These are phyloP conservation scores for Ceratorhiza oryzae-sativae DNA, from an alignment of 1,284 basidiomycete species.

Conservation along the genomic window DNA sequence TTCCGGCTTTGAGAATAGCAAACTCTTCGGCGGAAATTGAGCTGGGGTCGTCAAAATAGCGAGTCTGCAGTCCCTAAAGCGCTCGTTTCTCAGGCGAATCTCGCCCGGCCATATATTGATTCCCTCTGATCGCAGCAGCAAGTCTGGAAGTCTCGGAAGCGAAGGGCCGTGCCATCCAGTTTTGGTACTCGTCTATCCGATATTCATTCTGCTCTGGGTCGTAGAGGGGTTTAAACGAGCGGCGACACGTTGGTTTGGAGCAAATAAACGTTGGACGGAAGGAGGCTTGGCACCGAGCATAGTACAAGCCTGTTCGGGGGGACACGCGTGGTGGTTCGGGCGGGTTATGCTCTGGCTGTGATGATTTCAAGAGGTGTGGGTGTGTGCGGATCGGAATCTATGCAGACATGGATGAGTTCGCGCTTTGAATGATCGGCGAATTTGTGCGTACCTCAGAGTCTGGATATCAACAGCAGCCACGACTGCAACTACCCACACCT, in stretches of 20 bases:
- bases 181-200: not conserved
- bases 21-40: not conserved
- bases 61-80: not conserved
- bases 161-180: not conserved
- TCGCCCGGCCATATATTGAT: not conserved
- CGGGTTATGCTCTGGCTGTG: not conserved
- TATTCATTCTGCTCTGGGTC: not conserved
- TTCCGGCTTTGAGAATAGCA: not conserved
- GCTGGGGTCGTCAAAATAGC: not conserved
- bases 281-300: not conserved
- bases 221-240: not conserved
- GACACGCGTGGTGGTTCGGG: not conserved
- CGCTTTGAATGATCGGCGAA: not conserved
- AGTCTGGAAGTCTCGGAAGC: not conserved
- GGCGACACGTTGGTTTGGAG: not conserved
- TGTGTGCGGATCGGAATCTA: not conserved
- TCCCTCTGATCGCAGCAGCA: not conserved
- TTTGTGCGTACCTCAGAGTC: not conserved
- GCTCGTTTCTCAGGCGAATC: not conserved
- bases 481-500: not conserved
- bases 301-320: not conserved
- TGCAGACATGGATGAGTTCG: not conserved
- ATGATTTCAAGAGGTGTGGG: not conserved
- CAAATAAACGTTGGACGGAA: not conserved
- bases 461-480: not conserved